phyloP scores from a whole-genome alignment of 129 eudicot genomes.

The Heracleum sosnowskyi region DNA sequence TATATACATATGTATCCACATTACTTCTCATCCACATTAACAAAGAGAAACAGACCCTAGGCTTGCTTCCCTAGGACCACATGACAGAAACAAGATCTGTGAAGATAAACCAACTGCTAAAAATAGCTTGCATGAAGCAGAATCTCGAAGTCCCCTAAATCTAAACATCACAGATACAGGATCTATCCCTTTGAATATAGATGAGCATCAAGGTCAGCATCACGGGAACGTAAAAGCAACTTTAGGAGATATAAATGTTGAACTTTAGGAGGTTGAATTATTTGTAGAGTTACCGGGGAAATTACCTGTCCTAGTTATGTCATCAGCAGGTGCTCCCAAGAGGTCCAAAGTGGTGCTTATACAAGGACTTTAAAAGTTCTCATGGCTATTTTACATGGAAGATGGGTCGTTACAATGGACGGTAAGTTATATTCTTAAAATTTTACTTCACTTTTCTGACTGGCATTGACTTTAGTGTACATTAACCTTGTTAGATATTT shows the following conservation, averaged over 20 bases:
- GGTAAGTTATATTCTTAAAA: too few relatives aligned
- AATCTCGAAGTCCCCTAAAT: conserved; percentile 17
- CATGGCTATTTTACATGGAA: too few relatives aligned
- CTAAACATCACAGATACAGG: conserved; percentile 18
- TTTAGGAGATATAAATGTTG: conserved; percentile 14
- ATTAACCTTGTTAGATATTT: too few relatives aligned
- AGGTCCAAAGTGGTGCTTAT: conserved; percentile 97
- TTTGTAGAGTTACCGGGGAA: conserved; percentile 57
- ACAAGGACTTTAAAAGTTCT: too few relatives aligned
- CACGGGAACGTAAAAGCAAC: conserved; percentile 3
- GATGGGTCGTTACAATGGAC: too few relatives aligned
- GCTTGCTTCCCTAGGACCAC: conserved; percentile 1
- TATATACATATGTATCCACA: too few relatives aligned
- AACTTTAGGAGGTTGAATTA: conserved; percentile 26
- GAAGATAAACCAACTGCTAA: conserved; percentile 14
- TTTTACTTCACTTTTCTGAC: too few relatives aligned
- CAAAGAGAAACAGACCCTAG: conserved; percentile 32
- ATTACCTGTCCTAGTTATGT: conserved; percentile 62
- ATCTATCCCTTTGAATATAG: conserved; percentile 5
- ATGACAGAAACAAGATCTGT: conserved; percentile 12
- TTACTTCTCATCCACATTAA: too few relatives aligned
- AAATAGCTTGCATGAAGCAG: conserved; percentile 17
- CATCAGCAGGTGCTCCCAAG: conserved; percentile 68
- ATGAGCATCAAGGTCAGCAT: conserved; percentile 4
- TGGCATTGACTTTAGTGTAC: too few relatives aligned